Conservation (phyloP, 257 asterid species). For the Nicotiana otophora region DNA sequence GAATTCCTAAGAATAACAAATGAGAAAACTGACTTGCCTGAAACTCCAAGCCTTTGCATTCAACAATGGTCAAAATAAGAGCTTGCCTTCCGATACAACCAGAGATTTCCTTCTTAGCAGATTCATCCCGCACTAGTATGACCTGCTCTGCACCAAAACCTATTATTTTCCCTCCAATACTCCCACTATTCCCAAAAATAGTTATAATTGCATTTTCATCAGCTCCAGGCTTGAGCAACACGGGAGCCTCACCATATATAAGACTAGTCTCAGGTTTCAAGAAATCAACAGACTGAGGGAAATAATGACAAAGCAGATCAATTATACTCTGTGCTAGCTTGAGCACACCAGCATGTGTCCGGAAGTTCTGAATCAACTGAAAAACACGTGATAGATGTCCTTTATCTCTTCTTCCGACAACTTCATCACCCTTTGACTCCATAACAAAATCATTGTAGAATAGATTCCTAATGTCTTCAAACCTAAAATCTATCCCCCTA, state of each 20-base stretch:
- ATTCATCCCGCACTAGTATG: slow-evolving; percentile 54
- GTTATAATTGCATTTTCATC: slow-evolving; percentile 44
- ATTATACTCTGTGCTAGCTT: slow-evolving; percentile 59
- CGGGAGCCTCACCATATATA: slow-evolving; percentile 60
- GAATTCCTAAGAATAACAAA: background rate
- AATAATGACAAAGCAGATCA: slow-evolving; percentile 45
- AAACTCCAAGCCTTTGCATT: slow-evolving; percentile 73
- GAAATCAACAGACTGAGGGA: slow-evolving; percentile 46
- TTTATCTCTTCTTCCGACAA: slow-evolving; percentile 31
- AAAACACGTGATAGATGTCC: slow-evolving; percentile 40
- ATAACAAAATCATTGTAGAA: slow-evolving; percentile 48
- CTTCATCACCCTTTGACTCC: slow-evolving; percentile 18
- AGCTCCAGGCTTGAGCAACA: slow-evolving; percentile 46
- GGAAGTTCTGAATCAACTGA: slow-evolving; percentile 51
- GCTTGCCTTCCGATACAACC: slow-evolving; percentile 45
- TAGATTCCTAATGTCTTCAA: slow-evolving; percentile 55
- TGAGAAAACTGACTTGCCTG: slow-evolving; percentile 30
- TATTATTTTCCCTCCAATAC: slow-evolving; percentile 30
- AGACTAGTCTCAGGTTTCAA: slow-evolving; percentile 55
- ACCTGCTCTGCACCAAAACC: slow-evolving; percentile 75
- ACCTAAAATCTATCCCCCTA: slow-evolving; percentile 57
- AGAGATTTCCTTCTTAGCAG: slow-evolving; percentile 32
- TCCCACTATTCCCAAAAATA: slow-evolving; percentile 43
- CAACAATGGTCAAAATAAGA: slow-evolving; percentile 49
- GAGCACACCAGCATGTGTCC: slow-evolving; percentile 64